Conservation (phyloP, 1,284 basidiomycete genomes). For the Agroathelia rolfsii region DNA sequence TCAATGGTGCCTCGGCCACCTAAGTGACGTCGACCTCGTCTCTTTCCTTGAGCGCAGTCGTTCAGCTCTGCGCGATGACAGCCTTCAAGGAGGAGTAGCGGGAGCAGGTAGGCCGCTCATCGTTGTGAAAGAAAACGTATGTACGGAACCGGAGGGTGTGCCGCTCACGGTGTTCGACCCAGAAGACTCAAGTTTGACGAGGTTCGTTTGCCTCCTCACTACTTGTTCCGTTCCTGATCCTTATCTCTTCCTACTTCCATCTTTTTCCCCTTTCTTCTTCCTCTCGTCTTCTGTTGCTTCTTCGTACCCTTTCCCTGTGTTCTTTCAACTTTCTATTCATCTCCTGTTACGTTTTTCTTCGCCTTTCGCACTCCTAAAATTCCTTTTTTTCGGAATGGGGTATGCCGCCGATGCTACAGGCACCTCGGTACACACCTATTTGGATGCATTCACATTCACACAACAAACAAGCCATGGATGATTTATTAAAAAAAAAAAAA, state of each 20-base stretch:
- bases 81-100: too few relatives aligned
- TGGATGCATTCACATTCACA: too few relatives aligned
- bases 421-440: too few relatives aligned
- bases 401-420: constrained; percentile 48
- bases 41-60: constrained; percentile 61
- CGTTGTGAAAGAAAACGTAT: constrained; percentile 90
- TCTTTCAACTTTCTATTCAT: constrained; percentile 2
- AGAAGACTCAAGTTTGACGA: constrained; percentile 81
- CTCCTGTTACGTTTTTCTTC: not conserved
- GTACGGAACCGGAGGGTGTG: constrained; percentile 38
- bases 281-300: not conserved
- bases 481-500: too few relatives aligned
- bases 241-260: not conserved
- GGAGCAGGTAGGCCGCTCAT: constrained; percentile 48
- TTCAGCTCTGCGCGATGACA: constrained; percentile 43
- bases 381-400: constrained; percentile 1
- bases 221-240: not conserved
- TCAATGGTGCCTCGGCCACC: constrained; percentile 92
- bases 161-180: constrained; percentile 68
- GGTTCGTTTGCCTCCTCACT: constrained; percentile 30
- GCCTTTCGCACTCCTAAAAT: constrained; percentile 3
- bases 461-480: too few relatives aligned
- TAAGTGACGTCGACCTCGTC: constrained; percentile 70
- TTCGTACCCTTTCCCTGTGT: not conserved
- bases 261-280: not conserved